phyloP scores from a whole-genome alignment of 352 stramenopile genomes.

The Phytophthora pisi region DNA sequence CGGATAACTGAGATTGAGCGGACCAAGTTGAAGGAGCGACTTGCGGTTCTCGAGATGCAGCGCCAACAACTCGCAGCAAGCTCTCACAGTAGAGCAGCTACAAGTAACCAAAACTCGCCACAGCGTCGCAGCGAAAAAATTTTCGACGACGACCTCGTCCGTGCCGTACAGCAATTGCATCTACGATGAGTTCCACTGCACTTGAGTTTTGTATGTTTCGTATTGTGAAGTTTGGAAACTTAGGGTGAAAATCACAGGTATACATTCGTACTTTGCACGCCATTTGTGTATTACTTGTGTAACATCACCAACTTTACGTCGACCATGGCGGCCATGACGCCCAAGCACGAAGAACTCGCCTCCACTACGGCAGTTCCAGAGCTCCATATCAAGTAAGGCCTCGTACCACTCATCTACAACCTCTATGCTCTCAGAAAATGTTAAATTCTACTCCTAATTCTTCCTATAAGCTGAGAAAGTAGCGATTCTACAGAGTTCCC shows the following conservation, averaged over 20 bases:
- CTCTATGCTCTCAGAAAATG: neutral
- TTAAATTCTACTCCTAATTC: neutral
- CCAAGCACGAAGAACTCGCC: constrained; percentile 15
- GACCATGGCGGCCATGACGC: constrained; percentile 11
- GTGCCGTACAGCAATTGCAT: constrained; percentile 41
- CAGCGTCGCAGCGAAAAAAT: constrained; percentile 15
- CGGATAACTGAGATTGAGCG: constrained; percentile 20
- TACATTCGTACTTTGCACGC: constrained; percentile 20
- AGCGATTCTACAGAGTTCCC: neutral
- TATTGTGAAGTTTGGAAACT: too few relatives aligned
- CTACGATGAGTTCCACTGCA: too few relatives aligned
- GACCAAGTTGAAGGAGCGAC: constrained; percentile 21
- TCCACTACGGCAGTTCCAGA: constrained; percentile 24
- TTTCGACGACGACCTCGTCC: constrained; percentile 42
- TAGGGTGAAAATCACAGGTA: too few relatives aligned
- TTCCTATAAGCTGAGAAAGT: constrained; percentile 8
- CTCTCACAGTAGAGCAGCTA: neutral
- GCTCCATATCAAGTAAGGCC: constrained; percentile 71
- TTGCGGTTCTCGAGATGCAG: constrained; percentile 27
- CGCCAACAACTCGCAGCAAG: constrained; percentile 13
- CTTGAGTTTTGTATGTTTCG: too few relatives aligned
- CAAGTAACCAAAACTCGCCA: constrained; percentile 10
- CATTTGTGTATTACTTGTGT: constrained; percentile 17
- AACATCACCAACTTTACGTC: neutral
- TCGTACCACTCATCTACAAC: neutral